Evolutionary conservation across 768 basidiomycete genomes (phyloP), one percentile per base, ranked within the genome.

Genomic region (Zangia roseola): DNA sequence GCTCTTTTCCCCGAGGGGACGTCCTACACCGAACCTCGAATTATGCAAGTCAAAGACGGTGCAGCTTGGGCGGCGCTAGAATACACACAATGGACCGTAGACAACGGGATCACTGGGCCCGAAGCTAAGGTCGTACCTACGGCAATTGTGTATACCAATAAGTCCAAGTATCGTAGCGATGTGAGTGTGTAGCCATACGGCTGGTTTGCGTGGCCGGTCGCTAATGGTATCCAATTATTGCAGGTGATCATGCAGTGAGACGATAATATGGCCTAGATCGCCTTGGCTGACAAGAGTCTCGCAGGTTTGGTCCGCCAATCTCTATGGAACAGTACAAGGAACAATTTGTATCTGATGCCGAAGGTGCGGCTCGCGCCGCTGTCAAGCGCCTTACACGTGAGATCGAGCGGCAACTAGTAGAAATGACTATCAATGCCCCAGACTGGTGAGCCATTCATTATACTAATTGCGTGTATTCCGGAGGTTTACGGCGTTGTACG

Each of bases 1-100:
- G 95, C 92, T 7, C 76, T 98, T 36, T 99, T 99, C 65, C 93
- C 93, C 8, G 93, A 95, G 68, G 93, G 92, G 35, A 91, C 88
- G 17, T 88, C 86, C 60, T 95, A 97, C 69, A 97, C 94, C 4
- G 91, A 94, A 62, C 93, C 94, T 10, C 79, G 83, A 47, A 91
- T 98, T 58, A 86, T 94, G 81, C 88, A 93, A 54, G 82, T 91
- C 61, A 91, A 91, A 62, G 94, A 98, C 59, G 95, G 95, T 24
- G 89, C 91, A 28, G 84, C 94, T 10, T 97, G 94, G 94, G 87
- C 92, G 41, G 90, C 94, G 5, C 75, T 97, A 55, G 97, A 98
- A 70, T 98, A 94, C 67, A 76, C 82, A 10, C 86, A 88, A 59
- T 94, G 91, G 82, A 74, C 81, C 31, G 71, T 71, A 52, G 81